Base-by-base conservation (phyloP, 1,139 yeast genomes). In the Debaryomyces psychrophilus region DNA sequence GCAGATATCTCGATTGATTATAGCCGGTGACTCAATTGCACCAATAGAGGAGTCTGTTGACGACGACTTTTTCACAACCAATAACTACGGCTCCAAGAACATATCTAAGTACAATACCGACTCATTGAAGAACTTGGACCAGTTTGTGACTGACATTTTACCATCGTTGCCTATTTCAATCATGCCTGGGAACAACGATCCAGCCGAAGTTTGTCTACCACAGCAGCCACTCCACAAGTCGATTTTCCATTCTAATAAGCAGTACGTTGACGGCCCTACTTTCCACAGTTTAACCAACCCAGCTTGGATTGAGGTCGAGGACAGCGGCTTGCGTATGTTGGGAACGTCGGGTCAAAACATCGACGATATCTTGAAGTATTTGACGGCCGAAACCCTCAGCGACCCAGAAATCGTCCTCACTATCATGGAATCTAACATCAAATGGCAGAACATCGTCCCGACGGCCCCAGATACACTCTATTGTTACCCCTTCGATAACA, bases 401-500 rank as follows among this genome's bases (percentile, higher is more conserved):
- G 59, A 54, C 23, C 66, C 67, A 5, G 67, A 69, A 11, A 61
- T 67, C 12, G 49, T 54, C 23, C 37, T 82, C 12, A 75, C 78
- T 20, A 69, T 90, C 54, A 77, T 90, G 73, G 87, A 84, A 54
- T 76, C 83, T 6, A 85, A 88, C 1, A 63, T 95, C 34, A 69
- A 73, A 44, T 93, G 97, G 96, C 93, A 90, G 55, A 89, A 89
- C 57, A 73, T 89, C 31, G 85, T 90, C 0, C 99, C 99, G 2
- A 90, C 98, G 0, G 96, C 97, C 1, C 99, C 99, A 0, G 99
- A 93, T 59, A 95, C 99, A 0, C 69, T 93, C 37, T 87, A 88
- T 71, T 85, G 96, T 53, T 90, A 90, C 57, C 98, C 99, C 0
- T 92, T 77, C 59, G 77, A 80, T n/a, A 81, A 84, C 37, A 58